Conservation (phyloP, 176 grass and related monocot species). For the Areca catechu region DNA sequence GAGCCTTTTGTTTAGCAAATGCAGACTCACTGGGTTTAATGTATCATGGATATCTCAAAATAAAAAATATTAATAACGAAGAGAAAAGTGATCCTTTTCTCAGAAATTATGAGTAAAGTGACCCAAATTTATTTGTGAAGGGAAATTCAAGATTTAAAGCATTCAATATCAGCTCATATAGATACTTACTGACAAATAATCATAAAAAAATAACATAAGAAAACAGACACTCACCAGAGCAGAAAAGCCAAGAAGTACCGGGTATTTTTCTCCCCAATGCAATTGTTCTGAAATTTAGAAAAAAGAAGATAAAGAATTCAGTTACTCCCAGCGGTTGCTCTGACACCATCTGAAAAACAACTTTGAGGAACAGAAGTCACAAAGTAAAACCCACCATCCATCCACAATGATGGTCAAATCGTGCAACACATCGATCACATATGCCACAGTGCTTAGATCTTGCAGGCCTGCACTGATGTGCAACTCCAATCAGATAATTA, state of each 20-base stretch:
- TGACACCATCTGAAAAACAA: constrained; percentile 15
- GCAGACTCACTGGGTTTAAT: too few species aligned
- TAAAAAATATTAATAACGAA: too few species aligned
- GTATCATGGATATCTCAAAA: too few species aligned
- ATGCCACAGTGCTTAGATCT: constrained; percentile 97
- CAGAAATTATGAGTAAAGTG: too few species aligned
- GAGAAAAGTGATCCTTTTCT: too few species aligned
- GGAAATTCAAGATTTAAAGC: too few species aligned
- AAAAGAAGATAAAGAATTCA: background rate
- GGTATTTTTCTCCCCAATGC: constrained; percentile 97
- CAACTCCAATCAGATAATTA: constrained; percentile 24
- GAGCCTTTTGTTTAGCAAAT: too few species aligned
- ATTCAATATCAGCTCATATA: too few species aligned
- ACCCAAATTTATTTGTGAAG: too few species aligned
- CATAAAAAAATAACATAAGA: too few species aligned
- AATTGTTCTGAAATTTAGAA: constrained; percentile 66
- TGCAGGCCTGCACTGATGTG: constrained; percentile 58
- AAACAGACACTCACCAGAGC: constrained; percentile 59
- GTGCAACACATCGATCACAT: constrained; percentile 93
- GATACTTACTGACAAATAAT: too few species aligned
- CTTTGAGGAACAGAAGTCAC: background rate
- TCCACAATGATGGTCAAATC: constrained; percentile 98
- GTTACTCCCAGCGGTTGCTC: background rate
- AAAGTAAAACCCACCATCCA: constrained; percentile 60
- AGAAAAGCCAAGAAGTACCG: constrained; percentile 94